phyloP scores from a whole-genome alignment of 2,329 filamentous ascomycete genomes.

The Talaromyces verruculosus region DNA sequence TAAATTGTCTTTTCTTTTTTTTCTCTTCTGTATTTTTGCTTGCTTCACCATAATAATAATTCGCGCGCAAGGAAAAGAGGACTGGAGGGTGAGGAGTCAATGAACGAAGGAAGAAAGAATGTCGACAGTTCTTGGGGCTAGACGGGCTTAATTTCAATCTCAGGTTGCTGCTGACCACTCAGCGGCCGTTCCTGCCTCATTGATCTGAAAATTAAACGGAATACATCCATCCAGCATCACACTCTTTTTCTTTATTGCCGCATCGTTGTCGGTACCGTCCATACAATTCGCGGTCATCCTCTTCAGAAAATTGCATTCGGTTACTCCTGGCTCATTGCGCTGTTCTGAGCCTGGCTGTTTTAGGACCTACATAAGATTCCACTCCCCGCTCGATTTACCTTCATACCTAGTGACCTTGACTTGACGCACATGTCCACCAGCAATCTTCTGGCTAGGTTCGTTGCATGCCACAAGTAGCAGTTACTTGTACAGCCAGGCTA shows the following conservation, averaged over 20 bases:
- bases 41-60: neutral
- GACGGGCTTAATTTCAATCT: slow-evolving; percentile 4
- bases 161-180: slow-evolving; percentile 7
- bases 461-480: neutral
- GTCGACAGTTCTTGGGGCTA: neutral
- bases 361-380: slow-evolving; percentile 1
- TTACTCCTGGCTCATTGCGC: neutral
- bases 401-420: neutral
- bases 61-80: neutral
- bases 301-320: neutral
- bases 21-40: neutral
- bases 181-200: slow-evolving; percentile 2
- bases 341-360: neutral
- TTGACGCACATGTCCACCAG: neutral
- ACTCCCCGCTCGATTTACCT: neutral
- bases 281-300: neutral
- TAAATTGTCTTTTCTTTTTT: neutral
- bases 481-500: neutral
- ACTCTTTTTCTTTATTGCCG: neutral
- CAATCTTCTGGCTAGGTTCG: neutral
- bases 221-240: neutral
- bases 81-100: neutral
- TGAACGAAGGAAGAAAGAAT: slow-evolving; percentile 1
- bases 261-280: neutral
- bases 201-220: neutral